Evolutionary conservation across 306 rosid species (phyloP), one percentile per base, ranked within the genome.

Genomic region (Herpetospermum pedunculosum): DNA sequence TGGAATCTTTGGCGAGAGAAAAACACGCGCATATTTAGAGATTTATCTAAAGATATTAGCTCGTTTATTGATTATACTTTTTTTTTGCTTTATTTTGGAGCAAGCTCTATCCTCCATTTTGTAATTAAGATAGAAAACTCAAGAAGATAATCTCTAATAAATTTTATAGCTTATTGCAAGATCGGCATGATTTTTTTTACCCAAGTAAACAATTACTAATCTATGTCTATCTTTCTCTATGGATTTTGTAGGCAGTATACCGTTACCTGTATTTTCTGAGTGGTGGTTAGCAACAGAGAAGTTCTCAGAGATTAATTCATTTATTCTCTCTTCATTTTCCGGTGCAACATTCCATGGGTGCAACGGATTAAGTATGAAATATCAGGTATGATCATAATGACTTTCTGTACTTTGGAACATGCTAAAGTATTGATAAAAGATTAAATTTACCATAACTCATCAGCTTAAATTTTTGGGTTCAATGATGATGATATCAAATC

Each of bases 231-330:
- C 6, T 68, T 9, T 67, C 73, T 41, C 7, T 29, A 6, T 72
- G 74, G 71, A 68, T 75, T 73, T 41, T 70, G 67, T 72, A 93
- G 98, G 98, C 70, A 90, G 98, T 29, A 90, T 93, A 75, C 97
- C 96, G 6, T 82, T 93, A 86, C 96, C 85, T 10, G 79, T 90
- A 76, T 90, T 93, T 93, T 93, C 96, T 25, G 97, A 93, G 84
- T 93, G 98, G 98, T 93, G 98, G 98, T 76, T 90, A 74, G 85
- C 92, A 38, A 93, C 80, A 70, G 96, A 93, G 76, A 90, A 85
- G 76, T 87, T 90, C 78, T 87, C 92, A 14, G 87, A 80, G 75
- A 93, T 93, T 59, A 89, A 93, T 78, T 87, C 96, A 37, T 93
- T 93, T 77, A 80, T 93, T 58, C 86, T 90, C 74, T 76, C 96